Evolutionary conservation across 2,329 filamentous ascomycete genomes (phyloP).

Genomic region (Plectosphaerella cucumerina): DNA sequence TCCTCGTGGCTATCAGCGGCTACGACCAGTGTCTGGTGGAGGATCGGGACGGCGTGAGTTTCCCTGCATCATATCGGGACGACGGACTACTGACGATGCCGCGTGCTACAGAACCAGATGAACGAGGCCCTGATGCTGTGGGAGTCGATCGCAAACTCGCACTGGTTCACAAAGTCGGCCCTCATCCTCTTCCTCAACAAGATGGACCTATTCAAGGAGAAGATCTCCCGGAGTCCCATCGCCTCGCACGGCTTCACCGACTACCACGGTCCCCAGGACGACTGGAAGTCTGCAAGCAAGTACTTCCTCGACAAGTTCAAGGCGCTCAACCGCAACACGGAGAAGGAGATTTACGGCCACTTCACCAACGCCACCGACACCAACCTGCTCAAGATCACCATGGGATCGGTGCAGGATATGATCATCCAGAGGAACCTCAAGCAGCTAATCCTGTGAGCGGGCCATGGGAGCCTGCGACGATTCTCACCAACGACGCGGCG

Average conservation of each 20-base stretch:
- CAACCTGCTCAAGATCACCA: conserved; percentile 79
- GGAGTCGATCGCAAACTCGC: conserved; percentile 80
- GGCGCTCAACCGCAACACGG: conserved; percentile 65
- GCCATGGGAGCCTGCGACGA: neutral
- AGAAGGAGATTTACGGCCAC: conserved; percentile 61
- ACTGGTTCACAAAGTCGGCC: conserved; percentile 79
- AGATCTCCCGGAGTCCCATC: conserved; percentile 67
- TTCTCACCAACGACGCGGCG: neutral
- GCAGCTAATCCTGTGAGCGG: conserved; percentile 65
- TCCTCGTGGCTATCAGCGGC: conserved; percentile 91
- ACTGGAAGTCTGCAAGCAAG: conserved; percentile 71
- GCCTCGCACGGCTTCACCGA: conserved; percentile 73
- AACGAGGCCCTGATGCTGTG: conserved; percentile 84
- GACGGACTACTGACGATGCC: conserved; percentile 14
- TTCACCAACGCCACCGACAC: conserved; percentile 62
- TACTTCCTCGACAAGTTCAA: conserved; percentile 82
- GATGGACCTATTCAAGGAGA: conserved; percentile 80
- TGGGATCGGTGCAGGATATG: conserved; percentile 84
- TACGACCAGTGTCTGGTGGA: conserved; percentile 96
- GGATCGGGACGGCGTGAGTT: conserved; percentile 87
- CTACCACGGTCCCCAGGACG: conserved; percentile 66
- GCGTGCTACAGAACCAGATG: conserved; percentile 70
- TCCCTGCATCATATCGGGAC: neutral
- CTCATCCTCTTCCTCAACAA: conserved; percentile 86
- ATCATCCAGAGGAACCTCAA: conserved; percentile 81